Conservation (phyloP, 768 basidiomycete species). For the Daedaleopsis nitida region DNA sequence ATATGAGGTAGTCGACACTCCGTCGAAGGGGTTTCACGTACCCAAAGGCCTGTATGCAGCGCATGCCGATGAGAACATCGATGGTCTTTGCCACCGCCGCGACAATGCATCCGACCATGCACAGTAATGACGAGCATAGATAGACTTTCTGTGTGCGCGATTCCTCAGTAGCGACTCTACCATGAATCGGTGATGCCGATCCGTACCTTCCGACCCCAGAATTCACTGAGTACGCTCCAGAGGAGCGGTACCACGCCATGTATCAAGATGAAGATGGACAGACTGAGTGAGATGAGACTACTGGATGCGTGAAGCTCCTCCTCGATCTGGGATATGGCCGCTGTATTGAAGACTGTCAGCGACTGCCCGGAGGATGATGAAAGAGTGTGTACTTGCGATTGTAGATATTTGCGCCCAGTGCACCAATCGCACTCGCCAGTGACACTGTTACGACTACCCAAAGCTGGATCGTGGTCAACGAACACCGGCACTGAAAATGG, state of each 20-base stretch:
- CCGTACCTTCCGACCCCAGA: slow-evolving; percentile 71
- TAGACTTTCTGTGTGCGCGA: slow-evolving; percentile 48
- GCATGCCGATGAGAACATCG: slow-evolving; percentile 65
- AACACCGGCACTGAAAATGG: background rate
- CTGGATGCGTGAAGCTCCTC: slow-evolving; percentile 58
- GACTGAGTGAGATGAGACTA: slow-evolving; percentile 62
- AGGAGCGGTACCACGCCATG: slow-evolving; percentile 69
- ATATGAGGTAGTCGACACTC: no score
- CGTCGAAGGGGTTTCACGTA: slow-evolving; percentile 27
- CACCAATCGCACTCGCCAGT: slow-evolving; percentile 57
- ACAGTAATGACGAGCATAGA: slow-evolving; percentile 51
- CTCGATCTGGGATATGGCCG: slow-evolving; percentile 64
- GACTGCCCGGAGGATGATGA: background rate
- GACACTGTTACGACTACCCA: slow-evolving; percentile 49
- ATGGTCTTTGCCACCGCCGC: slow-evolving; percentile 59
- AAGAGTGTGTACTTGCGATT: slow-evolving; percentile 47
- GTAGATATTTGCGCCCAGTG: slow-evolving; percentile 60
- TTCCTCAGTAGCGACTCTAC: background rate
- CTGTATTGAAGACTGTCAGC: slow-evolving; percentile 26
- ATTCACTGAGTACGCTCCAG: slow-evolving; percentile 73
- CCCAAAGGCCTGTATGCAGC: slow-evolving; percentile 70
- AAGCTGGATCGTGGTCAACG: slow-evolving; percentile 20
- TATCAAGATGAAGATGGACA: slow-evolving; percentile 72
- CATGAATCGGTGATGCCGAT: no score
- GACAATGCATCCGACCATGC: slow-evolving; percentile 55